Base-by-base conservation (phyloP, 1,284 basidiomycete genomes). In the Ceratobasidium theobromae region DNA sequence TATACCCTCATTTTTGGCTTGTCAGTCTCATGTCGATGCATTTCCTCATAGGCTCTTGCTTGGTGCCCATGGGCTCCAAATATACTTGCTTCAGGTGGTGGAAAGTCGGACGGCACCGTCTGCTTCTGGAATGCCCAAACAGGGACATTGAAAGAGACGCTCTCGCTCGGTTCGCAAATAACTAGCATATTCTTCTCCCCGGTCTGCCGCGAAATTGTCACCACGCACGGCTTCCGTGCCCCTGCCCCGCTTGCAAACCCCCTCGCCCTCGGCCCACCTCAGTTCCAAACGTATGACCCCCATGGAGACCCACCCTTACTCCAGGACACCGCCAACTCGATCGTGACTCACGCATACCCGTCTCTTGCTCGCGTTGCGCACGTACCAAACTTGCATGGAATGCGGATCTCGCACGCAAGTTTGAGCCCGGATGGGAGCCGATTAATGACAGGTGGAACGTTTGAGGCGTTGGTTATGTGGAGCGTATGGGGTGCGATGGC, bases 41-140 rank as follows among this genome's bases (percentile, higher is more conserved):
- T 40, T 81, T 78, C 30, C 78, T 12, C 3, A 12, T 12, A 80
- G 78, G 83, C 82, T 0, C 75, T 85, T 18, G 81, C 82, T 0
- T 85, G 83, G 83, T 84, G 81, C 70, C 83, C 83, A 0, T 83
- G 82, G 81, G 81, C 83, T 72, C 75, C 78, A 1, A 80, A 77
- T 45, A 74, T 84, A 1, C 76, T 85, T 25, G 83, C 83, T 0
- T 79, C 82, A 0, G 83, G 83, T 12, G 83, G 83, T 16, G 83
- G 83, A 0, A 79, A 79, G 4, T 77, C 77, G 25, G 82, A 84
- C 69, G 78, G 81, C 53, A 80, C 79, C 60, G 82, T 83, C 67
- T 80, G 83, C 71, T 79, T 81, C 69, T 81, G 80, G 80, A 43
- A 52, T 27, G 28, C 38, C n/a, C 76, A 75, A 27, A 80, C 79